Evolutionary conservation across 495 filamentous ascomycete genomes (phyloP).

Genomic region (Neurospora tetraspora): DNA sequence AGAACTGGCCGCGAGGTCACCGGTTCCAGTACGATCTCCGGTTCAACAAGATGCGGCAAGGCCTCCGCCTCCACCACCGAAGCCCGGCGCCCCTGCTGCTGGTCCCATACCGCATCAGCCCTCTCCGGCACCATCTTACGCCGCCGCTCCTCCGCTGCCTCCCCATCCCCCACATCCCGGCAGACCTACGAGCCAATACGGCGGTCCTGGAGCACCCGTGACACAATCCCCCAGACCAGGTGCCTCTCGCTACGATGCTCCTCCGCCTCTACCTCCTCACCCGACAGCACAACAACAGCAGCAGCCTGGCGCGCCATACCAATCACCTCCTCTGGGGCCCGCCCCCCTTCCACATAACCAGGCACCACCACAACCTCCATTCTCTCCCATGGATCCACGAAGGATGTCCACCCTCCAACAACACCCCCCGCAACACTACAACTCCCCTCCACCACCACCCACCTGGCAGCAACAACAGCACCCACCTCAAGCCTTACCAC

Average conservation of each 20-base stretch:
- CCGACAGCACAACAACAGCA: conserved; percentile 7
- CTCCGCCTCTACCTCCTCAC: conserved; percentile 32
- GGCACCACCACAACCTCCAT: conserved; percentile 18
- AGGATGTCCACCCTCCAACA: conserved; percentile 19
- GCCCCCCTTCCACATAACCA: conserved; percentile 19
- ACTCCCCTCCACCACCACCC: conserved; percentile 9
- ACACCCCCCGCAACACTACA: conserved; percentile 10
- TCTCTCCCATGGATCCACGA: conserved; percentile 16
- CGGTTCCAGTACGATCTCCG: conserved; percentile 3
- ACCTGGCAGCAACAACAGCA: conserved; percentile 14
- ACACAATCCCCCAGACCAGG: conserved; percentile 16
- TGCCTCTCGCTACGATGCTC: conserved; percentile 32
- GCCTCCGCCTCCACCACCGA: conserved; percentile 36
- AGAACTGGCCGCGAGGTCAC: conserved; percentile 15
- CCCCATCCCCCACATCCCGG: conserved; percentile 24
- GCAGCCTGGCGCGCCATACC: conserved; percentile 6
- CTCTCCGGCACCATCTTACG: background rate
- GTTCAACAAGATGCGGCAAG: conserved; percentile 8
- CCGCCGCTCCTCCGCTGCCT: conserved; percentile 24
- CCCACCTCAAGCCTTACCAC: background rate
- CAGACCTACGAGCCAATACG: conserved; percentile 20
- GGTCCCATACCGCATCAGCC: conserved; percentile 16
- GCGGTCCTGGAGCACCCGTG: no score
- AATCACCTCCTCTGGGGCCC: conserved; percentile 5
- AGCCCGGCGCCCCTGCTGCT: conserved; percentile 21